These are phyloP conservation scores for Pythium scleroteichum DNA, from an alignment of 352 stramenopile species.

Conservation along the genomic window DNA sequence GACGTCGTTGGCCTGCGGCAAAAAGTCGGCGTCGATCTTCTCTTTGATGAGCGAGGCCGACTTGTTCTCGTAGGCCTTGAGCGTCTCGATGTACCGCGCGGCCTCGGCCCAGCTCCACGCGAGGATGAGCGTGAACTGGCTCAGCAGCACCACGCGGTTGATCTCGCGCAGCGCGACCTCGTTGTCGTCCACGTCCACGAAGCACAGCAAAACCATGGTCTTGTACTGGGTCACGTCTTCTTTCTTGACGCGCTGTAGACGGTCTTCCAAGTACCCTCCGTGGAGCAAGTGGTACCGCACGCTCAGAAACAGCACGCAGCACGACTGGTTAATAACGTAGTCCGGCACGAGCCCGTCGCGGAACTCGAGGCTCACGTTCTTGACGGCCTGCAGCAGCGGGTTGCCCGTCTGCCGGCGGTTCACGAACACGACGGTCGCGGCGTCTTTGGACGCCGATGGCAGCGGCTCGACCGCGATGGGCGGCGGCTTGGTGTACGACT, in stretches of 20 bases:
- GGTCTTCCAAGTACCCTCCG: constrained; percentile 89
- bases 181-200: constrained; percentile 97
- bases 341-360: constrained; percentile 91
- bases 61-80: constrained; percentile 96
- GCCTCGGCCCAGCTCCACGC: constrained; percentile 94
- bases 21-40: constrained; percentile 89
- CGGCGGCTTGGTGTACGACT: constrained; percentile 46
- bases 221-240: constrained; percentile 76
- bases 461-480: constrained; percentile 13
- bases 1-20: constrained; percentile 90
- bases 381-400: constrained; percentile 89
- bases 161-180: constrained; percentile 90
- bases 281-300: constrained; percentile 90
- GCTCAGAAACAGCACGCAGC: constrained; percentile 92
- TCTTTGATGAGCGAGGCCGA: constrained; percentile 94
- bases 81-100: constrained; percentile 96
- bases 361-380: constrained; percentile 93
- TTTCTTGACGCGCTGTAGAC: constrained; percentile 88
- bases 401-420: constrained; percentile 93
- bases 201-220: constrained; percentile 91
- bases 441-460: constrained; percentile 34
- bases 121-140: constrained; percentile 93
- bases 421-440: constrained; percentile 65
- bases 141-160: constrained; percentile 91
- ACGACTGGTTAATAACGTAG: constrained; percentile 91